phyloP scores from a whole-genome alignment of 1,284 basidiomycete genomes.

The Puccinia sorghi region DNA sequence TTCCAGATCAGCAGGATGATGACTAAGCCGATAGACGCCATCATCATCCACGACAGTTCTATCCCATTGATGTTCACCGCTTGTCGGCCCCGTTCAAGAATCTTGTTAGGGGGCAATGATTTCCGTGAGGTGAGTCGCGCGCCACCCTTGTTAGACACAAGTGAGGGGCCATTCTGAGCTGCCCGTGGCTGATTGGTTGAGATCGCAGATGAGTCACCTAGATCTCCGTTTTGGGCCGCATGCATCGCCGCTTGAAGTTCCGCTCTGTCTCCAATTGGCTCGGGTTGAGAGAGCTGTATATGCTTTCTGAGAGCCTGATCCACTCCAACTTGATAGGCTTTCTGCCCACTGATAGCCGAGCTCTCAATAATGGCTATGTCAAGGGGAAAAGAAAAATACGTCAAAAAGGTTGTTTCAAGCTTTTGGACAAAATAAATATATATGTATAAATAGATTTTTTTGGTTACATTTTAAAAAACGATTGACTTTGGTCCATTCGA shows the following conservation, averaged over 20 bases:
- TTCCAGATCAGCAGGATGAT: constrained; percentile 2
- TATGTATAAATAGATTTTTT: not conserved
- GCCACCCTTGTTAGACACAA: not conserved
- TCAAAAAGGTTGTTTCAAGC: not conserved
- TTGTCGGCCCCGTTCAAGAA: not conserved
- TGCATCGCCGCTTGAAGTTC: not conserved
- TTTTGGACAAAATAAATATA: not conserved
- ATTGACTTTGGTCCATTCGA: constrained; percentile 70
- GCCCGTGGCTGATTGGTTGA: not conserved
- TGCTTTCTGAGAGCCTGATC: constrained; percentile 19
- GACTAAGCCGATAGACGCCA: constrained; percentile 4
- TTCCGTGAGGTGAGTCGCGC: not conserved
- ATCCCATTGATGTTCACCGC: not conserved
- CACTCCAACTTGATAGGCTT: constrained; percentile 25
- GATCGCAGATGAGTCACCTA: not conserved
- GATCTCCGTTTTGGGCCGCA: not conserved
- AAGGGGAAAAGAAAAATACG: not conserved
- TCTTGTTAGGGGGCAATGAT: not conserved
- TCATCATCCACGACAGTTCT: constrained; percentile 21
- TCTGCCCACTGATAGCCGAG: constrained; percentile 35
- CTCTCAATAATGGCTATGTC: constrained; percentile 29
- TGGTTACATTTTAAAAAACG: constrained; percentile 38
- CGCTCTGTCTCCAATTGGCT: not conserved
- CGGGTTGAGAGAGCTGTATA: constrained; percentile 5
- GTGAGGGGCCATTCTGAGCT: not conserved